Conservation (phyloP, 805 yeast species). For the Ogataea parapolymorpha region DNA sequence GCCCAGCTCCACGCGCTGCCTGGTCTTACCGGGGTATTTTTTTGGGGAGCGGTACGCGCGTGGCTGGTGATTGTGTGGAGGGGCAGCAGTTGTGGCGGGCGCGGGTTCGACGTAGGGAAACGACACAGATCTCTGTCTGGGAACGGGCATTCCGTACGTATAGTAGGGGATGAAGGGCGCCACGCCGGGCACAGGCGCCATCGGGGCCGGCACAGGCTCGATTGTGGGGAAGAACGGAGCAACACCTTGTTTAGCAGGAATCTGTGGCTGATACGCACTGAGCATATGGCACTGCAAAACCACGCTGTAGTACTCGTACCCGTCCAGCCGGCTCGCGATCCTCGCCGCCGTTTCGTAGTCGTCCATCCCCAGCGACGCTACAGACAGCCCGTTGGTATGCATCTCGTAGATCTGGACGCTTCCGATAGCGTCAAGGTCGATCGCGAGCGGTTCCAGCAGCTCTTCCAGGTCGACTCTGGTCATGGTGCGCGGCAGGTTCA, state of each 20-base stretch:
- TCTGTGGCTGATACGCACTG: constrained; percentile 10
- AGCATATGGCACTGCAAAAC: constrained; percentile 15
- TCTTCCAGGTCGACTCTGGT: constrained; percentile 7
- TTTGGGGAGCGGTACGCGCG: constrained; percentile 4
- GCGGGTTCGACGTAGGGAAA: constrained; percentile 8
- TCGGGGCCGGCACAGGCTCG: constrained; percentile 2
- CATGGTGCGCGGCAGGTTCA: constrained; percentile 15
- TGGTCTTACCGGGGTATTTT: constrained; percentile 3
- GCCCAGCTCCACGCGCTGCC: constrained; percentile 18
- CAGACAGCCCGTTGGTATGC: constrained; percentile 20
- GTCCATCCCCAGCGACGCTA: constrained; percentile 17
- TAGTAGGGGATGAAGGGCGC: constrained; percentile 13
- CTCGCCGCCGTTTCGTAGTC: constrained; percentile 9
- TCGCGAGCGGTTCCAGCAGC: background rate
- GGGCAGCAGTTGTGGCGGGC: constrained; percentile 2
- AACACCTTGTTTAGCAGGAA: background rate
- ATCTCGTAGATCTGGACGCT: constrained; percentile 21
- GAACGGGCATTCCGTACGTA: constrained; percentile 8
- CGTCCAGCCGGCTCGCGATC: constrained; percentile 19
- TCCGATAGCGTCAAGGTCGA: constrained; percentile 1
- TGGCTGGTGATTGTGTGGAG: constrained; percentile 7
- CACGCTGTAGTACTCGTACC: constrained; percentile 18
- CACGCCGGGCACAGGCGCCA: too few relatives aligned
- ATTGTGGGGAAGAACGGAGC: constrained; percentile 7
- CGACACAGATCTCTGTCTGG: constrained; percentile 6